These are phyloP conservation scores for Fraxinus paxiana DNA, from an alignment of 305 asterid species.

Conservation along the genomic window DNA sequence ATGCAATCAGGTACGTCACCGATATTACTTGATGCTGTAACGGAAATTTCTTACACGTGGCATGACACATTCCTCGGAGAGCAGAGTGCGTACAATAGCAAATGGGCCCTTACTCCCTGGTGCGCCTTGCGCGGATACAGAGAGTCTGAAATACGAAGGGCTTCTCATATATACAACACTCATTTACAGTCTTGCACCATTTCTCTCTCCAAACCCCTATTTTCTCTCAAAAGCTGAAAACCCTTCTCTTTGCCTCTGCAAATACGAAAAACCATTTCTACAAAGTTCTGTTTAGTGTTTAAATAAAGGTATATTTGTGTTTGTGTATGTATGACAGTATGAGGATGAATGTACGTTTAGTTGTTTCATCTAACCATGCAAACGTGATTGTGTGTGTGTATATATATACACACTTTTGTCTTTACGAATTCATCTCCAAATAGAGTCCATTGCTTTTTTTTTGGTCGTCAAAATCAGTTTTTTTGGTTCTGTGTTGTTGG, in stretches of 20 bases:
- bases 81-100: neutral
- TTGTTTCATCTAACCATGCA: neutral
- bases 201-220: neutral
- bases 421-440: neutral
- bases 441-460: neutral
- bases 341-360: neutral
- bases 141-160: neutral
- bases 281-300: neutral
- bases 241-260: neutral
- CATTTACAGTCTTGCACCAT: neutral
- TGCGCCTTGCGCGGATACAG: neutral
- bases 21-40: neutral
- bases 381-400: neutral
- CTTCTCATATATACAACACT: neutral
- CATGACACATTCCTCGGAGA: neutral
- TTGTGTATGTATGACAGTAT: neutral
- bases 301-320: neutral
- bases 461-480: neutral
- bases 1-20: neutral
- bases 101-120: neutral
- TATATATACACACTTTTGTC: neutral
- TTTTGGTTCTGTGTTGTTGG: neutral
- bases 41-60: neutral
- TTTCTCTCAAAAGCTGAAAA: neutral
- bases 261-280: neutral